Evolutionary conservation across 192 early-diverging fungal species (phyloP).

Genomic region (Backusella tarrabulga): DNA sequence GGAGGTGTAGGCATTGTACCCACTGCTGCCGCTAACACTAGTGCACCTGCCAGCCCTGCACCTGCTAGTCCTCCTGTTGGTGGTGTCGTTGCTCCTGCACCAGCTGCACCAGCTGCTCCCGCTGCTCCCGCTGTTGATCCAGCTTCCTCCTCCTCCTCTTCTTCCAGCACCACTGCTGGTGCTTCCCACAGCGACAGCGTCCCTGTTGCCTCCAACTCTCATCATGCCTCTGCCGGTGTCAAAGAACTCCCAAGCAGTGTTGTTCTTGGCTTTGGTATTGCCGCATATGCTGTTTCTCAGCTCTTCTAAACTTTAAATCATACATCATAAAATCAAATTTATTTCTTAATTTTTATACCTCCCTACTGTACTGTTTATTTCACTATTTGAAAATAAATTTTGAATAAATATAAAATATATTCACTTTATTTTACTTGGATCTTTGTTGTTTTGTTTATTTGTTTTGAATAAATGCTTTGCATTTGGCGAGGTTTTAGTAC

Average conservation of each 20-base stretch:
- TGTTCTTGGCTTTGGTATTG: conserved; percentile 4
- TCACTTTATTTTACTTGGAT: not conserved
- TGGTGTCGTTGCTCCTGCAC: not conserved
- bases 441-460: not conserved
- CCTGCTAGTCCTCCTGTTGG: not conserved
- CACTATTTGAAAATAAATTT: not conserved
- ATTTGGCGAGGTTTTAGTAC: not conserved
- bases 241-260: not conserved
- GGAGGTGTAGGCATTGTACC: conserved; percentile 15
- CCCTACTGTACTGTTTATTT: conserved; percentile 4
- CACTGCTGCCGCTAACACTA: not conserved
- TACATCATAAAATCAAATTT: conserved; percentile 2
- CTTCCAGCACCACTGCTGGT: not conserved
- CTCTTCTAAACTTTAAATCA: not conserved
- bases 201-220: not conserved
- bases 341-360: not conserved
- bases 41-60: not conserved
- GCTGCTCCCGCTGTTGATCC: not conserved
- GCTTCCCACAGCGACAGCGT: not conserved
- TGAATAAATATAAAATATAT: not conserved
- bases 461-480: not conserved
- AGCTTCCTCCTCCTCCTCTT: not conserved
- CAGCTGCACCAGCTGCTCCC: conserved; percentile 5
- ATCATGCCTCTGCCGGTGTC: not conserved
- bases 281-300: not conserved